Evolutionary conservation across 2,329 filamentous ascomycete species (phyloP), one percentile per base, ranked within the genome.

Genomic region (Fusarium secorum): DNA sequence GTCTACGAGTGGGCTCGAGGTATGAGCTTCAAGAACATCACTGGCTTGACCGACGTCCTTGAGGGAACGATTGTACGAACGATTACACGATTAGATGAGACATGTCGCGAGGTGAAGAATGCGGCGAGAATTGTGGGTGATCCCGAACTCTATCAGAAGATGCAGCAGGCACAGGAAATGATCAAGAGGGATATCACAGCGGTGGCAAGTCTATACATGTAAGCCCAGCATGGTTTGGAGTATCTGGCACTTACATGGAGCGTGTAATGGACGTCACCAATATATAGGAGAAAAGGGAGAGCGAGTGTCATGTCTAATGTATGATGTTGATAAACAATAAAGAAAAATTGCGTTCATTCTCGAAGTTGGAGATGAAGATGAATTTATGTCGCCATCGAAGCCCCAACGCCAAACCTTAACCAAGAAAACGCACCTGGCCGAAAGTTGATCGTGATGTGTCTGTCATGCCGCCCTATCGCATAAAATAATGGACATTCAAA

Each of bases 1-100:
- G 97, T 99, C 36, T 98, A 98, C 79, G 96, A 99, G 81, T 99
- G 96, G 96, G 96, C 96, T 14, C 87, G 94, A 53, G 96, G 96
- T 30, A 98, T 98, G 94, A 95, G 93, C 56, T 99, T 99, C 86
- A 97, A 97, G 82, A 95, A 96, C 72, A 99, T 99, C 74, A 98
- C 95, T 0, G 93, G 95, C 73, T 83, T 99, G 78, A 99, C 96
- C 11, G 95, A 98, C 79, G 95, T 99, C 62, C 89, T 98, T 76
- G 96, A 99, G 81, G 96, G 96, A 3, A 98, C 96, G 1, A 98
- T 99, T 82, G 96, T 99, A 51, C 86, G 96, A 56, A 95, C 96
- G 4, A 98, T 99, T 74, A 97, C 94, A 44, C 85, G 96, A 30
- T 84, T 99, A 63, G 96, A 99, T 77, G 96, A 99, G 86, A 97